phyloP scores from a whole-genome alignment of 768 basidiomycete genomes.

The Dictyophora rubrovolvata region DNA sequence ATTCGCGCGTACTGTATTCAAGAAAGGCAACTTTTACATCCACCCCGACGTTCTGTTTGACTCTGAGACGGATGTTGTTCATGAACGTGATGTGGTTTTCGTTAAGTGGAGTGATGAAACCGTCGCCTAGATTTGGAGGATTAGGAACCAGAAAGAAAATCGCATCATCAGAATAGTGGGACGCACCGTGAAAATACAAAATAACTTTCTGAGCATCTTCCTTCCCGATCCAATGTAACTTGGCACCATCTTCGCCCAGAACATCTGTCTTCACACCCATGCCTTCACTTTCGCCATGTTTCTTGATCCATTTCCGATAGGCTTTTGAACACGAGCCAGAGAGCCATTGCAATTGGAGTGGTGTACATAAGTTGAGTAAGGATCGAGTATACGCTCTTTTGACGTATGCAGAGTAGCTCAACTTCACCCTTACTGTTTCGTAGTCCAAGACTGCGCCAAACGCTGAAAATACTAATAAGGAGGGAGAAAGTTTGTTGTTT shows the following conservation, averaged over 20 bases:
- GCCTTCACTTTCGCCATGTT: background rate
- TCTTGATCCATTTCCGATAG: slow-evolving; percentile 1
- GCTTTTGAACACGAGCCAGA: background rate
- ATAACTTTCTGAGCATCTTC: slow-evolving; percentile 4
- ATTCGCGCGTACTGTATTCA: slow-evolving; percentile 3
- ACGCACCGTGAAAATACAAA: slow-evolving; percentile 1
- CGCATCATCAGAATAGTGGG: background rate
- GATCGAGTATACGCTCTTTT: background rate
- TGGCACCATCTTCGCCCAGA: slow-evolving; percentile 1
- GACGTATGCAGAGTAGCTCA: background rate
- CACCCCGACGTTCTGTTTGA: background rate
- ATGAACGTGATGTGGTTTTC: background rate
- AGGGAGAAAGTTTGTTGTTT: background rate
- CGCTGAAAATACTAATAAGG: background rate
- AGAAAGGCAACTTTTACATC: slow-evolving; percentile 1
- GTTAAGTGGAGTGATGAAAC: background rate
- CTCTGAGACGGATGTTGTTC: background rate
- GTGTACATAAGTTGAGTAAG: background rate
- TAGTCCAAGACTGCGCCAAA: background rate
- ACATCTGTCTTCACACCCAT: background rate
- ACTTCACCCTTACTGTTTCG: background rate
- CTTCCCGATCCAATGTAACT: slow-evolving; percentile 7
- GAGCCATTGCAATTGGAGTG: slow-evolving; percentile 5
- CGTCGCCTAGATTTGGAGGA: background rate
- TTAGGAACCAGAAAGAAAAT: background rate